A percentile compares a stretch with the other conserved stretches of the same genome.
These are phyloP conservation scores for Euryodendron excelsum DNA, from an alignment of 148 eudicot species.

Conservation along the genomic window DNA sequence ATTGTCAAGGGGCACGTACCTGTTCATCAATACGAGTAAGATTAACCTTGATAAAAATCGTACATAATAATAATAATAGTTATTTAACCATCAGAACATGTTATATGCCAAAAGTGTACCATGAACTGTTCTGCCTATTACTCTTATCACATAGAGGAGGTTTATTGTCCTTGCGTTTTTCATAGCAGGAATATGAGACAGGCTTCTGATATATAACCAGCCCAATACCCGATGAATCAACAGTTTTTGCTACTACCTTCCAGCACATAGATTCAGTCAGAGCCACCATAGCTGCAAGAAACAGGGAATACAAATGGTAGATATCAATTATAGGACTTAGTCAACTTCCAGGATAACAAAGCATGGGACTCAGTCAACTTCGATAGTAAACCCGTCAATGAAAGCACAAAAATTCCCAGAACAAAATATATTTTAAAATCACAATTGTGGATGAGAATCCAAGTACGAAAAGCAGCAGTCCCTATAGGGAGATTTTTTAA, in stretches of 20 bases:
- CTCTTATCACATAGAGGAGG: constrained; percentile 65
- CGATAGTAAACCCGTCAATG: not conserved
- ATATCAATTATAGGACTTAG: not conserved
- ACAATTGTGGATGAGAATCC: not conserved
- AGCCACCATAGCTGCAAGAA: constrained; percentile 59
- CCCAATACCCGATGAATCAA: constrained; percentile 47
- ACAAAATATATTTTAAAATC: not conserved
- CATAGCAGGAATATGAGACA: constrained; percentile 63
- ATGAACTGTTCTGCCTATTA: constrained; percentile 50
- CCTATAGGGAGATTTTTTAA: not conserved
- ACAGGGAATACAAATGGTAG: not conserved
- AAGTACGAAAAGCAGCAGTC: not conserved
- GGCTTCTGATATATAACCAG: constrained; percentile 87
- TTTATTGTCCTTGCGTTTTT: constrained; percentile 43
- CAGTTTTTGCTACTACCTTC: constrained; percentile 46
- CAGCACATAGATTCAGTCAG: constrained; percentile 66
- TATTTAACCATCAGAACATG: not conserved
- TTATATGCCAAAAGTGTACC: constrained; percentile 36
- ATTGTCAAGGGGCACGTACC: constrained; percentile 74
- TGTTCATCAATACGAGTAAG: constrained; percentile 23
- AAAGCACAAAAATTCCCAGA: not conserved
- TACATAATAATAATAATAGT: not conserved
- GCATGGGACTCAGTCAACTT: not conserved
- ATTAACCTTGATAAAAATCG: not conserved
- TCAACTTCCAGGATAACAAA: not conserved